These are phyloP conservation scores for Plasmodiophora brassicae DNA, from an alignment of 208 protist genomes.

Conservation along the genomic window DNA sequence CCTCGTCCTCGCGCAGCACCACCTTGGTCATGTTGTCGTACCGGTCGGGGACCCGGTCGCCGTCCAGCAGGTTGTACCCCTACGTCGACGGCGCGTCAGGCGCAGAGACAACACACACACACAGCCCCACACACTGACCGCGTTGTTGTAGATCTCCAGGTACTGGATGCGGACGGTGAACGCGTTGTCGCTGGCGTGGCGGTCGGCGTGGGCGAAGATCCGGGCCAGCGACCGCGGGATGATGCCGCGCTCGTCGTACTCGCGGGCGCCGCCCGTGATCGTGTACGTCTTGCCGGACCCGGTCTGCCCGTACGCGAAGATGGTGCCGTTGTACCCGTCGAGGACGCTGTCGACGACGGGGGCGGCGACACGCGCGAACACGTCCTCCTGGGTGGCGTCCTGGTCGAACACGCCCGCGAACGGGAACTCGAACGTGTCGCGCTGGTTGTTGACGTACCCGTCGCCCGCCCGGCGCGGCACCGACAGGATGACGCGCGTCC, in stretches of 20 bases:
- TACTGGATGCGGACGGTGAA: slow-evolving; percentile 38
- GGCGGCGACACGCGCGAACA: slow-evolving; percentile 47
- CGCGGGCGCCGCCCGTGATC: slow-evolving; percentile 45
- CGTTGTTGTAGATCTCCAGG: slow-evolving; percentile 58
- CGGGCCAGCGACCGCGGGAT: slow-evolving; percentile 46
- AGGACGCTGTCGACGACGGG: slow-evolving; percentile 46
- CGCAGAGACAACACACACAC: slow-evolving; percentile 38
- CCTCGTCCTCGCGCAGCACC: slow-evolving; percentile 32
- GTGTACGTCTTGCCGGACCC: slow-evolving; percentile 55
- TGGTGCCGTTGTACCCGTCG: slow-evolving; percentile 49
- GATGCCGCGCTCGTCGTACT: slow-evolving; percentile 43
- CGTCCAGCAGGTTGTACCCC: too few relatives aligned
- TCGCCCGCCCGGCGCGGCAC: not conserved
- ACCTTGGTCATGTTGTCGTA: not conserved
- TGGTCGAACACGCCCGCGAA: slow-evolving; percentile 46
- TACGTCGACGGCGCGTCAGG: not conserved
- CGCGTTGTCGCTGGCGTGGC: not conserved
- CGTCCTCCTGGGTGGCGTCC: slow-evolving; percentile 43
- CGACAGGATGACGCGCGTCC: not conserved
- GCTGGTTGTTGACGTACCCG: slow-evolving; percentile 24
- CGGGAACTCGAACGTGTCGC: slow-evolving; percentile 5
- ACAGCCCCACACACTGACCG: too few relatives aligned
- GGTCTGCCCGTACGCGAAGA: slow-evolving; percentile 57
- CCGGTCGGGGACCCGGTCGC: not conserved
- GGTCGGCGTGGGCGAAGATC: slow-evolving; percentile 31